Conservation (phyloP, 169 alveolate genomes). For the Perkinsus olseni region DNA sequence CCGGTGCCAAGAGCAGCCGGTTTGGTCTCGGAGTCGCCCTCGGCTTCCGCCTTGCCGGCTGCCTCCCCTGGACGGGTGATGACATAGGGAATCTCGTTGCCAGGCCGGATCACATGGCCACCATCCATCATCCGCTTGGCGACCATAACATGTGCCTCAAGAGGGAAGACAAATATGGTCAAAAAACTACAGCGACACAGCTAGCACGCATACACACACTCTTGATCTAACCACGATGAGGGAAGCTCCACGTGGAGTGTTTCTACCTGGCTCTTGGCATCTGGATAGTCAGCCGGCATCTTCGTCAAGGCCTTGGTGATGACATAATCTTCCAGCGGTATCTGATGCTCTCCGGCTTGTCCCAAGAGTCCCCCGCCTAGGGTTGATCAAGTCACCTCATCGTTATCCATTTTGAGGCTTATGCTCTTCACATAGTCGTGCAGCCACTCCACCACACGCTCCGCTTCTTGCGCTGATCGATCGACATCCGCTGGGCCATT, state of each 20-base stretch:
- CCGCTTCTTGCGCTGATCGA: constrained; percentile 18
- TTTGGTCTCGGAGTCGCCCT: background rate
- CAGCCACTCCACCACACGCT: constrained; percentile 58
- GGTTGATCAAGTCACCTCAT: constrained; percentile 26
- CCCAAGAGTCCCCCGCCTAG: background rate
- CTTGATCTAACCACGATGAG: constrained; percentile 64
- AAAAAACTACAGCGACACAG: constrained; percentile 21
- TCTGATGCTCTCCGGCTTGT: constrained; percentile 9
- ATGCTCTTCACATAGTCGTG: constrained; percentile 68
- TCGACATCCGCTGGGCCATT: background rate
- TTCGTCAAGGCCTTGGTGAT: constrained; percentile 89
- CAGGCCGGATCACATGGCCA: constrained; percentile 49
- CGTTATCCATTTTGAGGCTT: constrained; percentile 56
- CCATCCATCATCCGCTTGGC: constrained; percentile 63
- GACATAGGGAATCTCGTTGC: constrained; percentile 52
- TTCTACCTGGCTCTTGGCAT: constrained; percentile 77
- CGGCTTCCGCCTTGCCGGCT: background rate
- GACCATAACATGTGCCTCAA: constrained; percentile 79
- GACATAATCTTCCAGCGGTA: constrained; percentile 71
- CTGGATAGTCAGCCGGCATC: constrained; percentile 79
- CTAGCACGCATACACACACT: constrained; percentile 39
- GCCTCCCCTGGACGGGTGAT: constrained; percentile 36
- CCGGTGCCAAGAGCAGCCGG: background rate
- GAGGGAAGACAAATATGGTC: constrained; percentile 47
- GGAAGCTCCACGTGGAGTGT: constrained; percentile 73